phyloP scores from a whole-genome alignment of 78 protist genomes.

The Diacronema lutheri region DNA sequence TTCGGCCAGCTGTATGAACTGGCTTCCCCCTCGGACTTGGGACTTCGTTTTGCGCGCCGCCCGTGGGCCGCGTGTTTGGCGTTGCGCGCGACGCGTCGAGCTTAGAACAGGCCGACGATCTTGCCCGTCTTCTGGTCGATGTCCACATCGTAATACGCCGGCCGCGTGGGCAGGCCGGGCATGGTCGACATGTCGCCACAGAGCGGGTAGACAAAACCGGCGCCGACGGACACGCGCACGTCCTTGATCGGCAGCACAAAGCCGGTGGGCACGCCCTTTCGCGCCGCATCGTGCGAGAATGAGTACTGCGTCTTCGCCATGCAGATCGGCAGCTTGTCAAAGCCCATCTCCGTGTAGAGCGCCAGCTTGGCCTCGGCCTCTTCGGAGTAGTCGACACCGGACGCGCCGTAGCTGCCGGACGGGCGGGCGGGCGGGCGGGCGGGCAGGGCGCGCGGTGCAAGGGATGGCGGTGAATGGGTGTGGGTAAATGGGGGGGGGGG shows the following conservation, averaged over 20 bases:
- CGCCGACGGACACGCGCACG: conserved; percentile 77
- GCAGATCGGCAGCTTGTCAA: conserved; percentile 88
- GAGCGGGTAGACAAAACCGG: conserved; percentile 85
- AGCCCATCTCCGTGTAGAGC: conserved; percentile 68
- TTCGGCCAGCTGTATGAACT: no score
- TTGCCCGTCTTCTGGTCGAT: background rate
- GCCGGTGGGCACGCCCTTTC: conserved; percentile 83
- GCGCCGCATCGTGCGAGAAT: conserved; percentile 76
- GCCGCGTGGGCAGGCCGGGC: conserved; percentile 28
- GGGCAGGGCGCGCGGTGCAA: no score
- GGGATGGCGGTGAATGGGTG: no score
- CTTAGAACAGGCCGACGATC: no score
- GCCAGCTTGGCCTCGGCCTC: conserved; percentile 72
- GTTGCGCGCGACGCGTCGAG: no score
- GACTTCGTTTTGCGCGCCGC: no score
- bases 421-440: no score
- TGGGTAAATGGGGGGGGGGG: no score
- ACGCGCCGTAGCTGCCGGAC: conserved; percentile 93
- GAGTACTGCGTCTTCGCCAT: conserved; percentile 97
- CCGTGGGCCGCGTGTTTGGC: no score
- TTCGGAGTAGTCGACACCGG: conserved; percentile 61
- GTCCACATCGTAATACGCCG: conserved; percentile 34
- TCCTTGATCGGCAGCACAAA: conserved; percentile 86
- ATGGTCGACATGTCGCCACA: conserved; percentile 48
- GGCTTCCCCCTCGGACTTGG: no score